phyloP scores from a whole-genome alignment of 441 rosid species.

The Arabidopsis hybrid region DNA sequence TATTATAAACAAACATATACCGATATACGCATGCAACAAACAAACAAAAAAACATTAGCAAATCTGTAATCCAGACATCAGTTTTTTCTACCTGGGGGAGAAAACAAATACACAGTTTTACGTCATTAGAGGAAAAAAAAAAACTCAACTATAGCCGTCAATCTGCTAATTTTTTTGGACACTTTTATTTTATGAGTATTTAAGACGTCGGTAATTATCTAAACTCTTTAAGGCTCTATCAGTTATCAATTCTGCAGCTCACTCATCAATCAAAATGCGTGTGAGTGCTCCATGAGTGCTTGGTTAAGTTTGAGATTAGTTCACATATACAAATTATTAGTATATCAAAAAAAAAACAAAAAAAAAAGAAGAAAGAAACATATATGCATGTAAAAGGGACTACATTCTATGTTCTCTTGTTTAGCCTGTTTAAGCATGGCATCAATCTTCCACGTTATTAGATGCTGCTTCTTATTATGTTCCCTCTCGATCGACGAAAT shows the following conservation, averaged over 20 bases:
- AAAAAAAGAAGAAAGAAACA: background rate
- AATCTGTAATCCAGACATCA: background rate
- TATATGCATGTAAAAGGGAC: background rate
- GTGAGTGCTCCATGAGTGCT: background rate
- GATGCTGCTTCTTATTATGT: conserved; percentile 24
- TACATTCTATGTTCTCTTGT: conserved; percentile 30
- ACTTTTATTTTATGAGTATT: background rate
- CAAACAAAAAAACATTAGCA: background rate
- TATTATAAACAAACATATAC: conserved; percentile 33
- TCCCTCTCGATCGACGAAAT: conserved; percentile 15
- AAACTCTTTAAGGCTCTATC: background rate
- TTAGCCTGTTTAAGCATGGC: conserved; percentile 20
- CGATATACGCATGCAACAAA: conserved; percentile 19
- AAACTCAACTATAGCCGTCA: background rate
- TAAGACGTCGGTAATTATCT: background rate
- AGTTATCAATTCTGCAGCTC: background rate
- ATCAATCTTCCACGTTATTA: conserved; percentile 23
- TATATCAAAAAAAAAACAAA: background rate
- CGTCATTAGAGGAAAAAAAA: too few species aligned
- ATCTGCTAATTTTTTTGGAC: background rate
- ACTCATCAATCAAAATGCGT: background rate
- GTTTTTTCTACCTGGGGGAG: background rate
- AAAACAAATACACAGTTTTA: background rate
- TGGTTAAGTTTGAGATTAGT: background rate
- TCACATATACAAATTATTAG: background rate